phyloP scores from a whole-genome alignment of 495 filamentous ascomycete species.

The Xylaria telfairii region DNA sequence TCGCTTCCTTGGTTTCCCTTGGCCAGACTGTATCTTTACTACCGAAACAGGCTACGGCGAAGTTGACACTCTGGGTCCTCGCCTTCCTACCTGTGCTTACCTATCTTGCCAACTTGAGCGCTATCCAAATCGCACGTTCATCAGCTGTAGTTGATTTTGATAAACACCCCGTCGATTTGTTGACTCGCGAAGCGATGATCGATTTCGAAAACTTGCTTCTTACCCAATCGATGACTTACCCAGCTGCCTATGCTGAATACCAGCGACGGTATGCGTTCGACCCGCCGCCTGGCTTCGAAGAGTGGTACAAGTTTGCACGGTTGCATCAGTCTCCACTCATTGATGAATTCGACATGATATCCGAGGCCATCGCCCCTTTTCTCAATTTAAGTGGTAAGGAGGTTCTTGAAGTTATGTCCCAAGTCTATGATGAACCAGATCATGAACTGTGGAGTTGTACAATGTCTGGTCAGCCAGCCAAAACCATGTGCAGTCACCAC shows the following conservation, averaged over 20 bases:
- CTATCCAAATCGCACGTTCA: slow-evolving; percentile 19
- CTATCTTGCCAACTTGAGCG: slow-evolving; percentile 28
- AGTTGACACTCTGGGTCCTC: slow-evolving; percentile 28
- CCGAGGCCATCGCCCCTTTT: slow-evolving; percentile 37
- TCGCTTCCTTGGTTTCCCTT: slow-evolving; percentile 31
- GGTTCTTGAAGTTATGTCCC: slow-evolving; percentile 25
- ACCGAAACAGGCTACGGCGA: slow-evolving; percentile 27
- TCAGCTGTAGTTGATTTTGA: neutral
- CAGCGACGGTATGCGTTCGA: slow-evolving; percentile 54
- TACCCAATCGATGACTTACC: slow-evolving; percentile 53
- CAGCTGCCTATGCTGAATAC: slow-evolving; percentile 58
- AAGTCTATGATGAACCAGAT: slow-evolving; percentile 11
- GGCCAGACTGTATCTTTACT: slow-evolving; percentile 33
- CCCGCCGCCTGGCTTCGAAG: slow-evolving; percentile 65
- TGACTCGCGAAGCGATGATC: slow-evolving; percentile 48
- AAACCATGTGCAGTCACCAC: slow-evolving; percentile 36
- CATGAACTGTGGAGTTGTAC: slow-evolving; percentile 40
- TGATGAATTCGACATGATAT: slow-evolving; percentile 70
- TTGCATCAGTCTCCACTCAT: slow-evolving; percentile 64
- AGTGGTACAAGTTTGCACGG: slow-evolving; percentile 71
- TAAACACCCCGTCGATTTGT: slow-evolving; percentile 54
- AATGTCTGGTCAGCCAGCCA: slow-evolving; percentile 26
- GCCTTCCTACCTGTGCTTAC: slow-evolving; percentile 28
- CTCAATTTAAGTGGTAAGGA: slow-evolving; percentile 36
- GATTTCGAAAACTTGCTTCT: slow-evolving; percentile 46